A percentile compares a stretch with the other conserved stretches of the same genome.
Evolutionary conservation across 1,284 basidiomycete species (phyloP).

Genomic region (Ustilago cynodontis): DNA sequence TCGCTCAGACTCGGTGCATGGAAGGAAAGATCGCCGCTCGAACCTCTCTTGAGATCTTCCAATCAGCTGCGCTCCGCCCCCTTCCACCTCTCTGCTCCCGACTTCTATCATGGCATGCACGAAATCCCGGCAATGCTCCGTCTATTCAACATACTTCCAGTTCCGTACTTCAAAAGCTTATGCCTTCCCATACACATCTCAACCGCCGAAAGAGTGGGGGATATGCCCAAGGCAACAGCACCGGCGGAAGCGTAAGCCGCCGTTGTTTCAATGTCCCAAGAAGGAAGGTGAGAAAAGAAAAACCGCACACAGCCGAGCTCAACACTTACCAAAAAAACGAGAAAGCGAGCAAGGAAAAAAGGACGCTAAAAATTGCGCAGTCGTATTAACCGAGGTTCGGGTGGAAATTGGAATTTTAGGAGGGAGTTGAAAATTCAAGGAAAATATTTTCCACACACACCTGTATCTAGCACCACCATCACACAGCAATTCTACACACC

Average conservation of each 20-base stretch:
- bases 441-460: no score
- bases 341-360: not conserved
- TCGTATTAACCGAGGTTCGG: slow-evolving; percentile 9
- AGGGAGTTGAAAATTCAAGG: no score
- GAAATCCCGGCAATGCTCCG: not conserved
- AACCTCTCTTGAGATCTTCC: slow-evolving; percentile 9
- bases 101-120: slow-evolving; percentile 4
- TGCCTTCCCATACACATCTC: not conserved
- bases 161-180: not conserved
- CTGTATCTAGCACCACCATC: no score
- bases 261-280: slow-evolving; percentile 1
- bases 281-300: slow-evolving; percentile 5
- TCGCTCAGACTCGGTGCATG: not conserved
- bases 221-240: slow-evolving; percentile 1
- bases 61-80: not conserved
- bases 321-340: no score
- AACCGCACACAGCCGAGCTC: slow-evolving; percentile 3
- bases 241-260: slow-evolving; percentile 10
- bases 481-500: no score
- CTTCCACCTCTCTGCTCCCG: not conserved
- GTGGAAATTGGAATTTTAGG: not conserved
- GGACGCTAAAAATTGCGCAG: slow-evolving; percentile 14
- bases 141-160: not conserved
- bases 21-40: not conserved
- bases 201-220: not conserved